phyloP scores from a whole-genome alignment of 2,329 filamentous ascomycete species.

The Cladosporium sp. region DNA sequence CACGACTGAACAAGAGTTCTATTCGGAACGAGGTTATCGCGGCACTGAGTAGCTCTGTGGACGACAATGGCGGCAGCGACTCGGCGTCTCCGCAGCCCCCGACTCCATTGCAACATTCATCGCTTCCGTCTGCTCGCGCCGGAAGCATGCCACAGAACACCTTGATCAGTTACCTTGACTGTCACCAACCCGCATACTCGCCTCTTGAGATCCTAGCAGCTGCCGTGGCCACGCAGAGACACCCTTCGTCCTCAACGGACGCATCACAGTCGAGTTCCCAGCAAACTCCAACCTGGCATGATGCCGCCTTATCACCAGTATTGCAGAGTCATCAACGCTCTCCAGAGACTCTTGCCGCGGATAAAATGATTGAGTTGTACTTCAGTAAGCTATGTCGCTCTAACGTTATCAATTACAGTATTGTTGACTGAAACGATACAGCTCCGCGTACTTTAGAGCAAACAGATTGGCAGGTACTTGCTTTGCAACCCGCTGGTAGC shows the following conservation, averaged over 20 bases:
- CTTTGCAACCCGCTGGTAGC: conserved; percentile 7
- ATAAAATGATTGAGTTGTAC: conserved; percentile 9
- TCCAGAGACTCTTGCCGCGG: conserved; percentile 1
- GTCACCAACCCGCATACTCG: conserved; percentile 8
- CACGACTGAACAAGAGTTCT: background rate
- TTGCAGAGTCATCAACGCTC: background rate
- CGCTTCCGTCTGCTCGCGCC: background rate
- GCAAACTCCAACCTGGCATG: background rate
- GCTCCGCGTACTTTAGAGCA: conserved; percentile 4
- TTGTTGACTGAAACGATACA: background rate
- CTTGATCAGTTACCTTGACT: conserved; percentile 1
- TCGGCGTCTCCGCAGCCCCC: conserved; percentile 1
- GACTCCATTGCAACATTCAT: background rate
- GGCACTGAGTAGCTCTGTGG: background rate
- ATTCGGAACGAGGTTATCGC: conserved; percentile 7
- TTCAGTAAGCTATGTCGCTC: background rate
- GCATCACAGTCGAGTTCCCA: background rate
- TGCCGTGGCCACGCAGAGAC: conserved; percentile 5
- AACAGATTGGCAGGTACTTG: conserved; percentile 10
- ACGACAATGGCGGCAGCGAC: background rate
- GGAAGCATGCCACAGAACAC: background rate
- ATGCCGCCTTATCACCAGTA: background rate
- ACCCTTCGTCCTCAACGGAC: background rate
- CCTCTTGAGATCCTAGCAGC: conserved; percentile 8
- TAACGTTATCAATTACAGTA: background rate